Evolutionary conservation across 352 stramenopile species (phyloP).

Genomic region (Paralagenidium karlingii): DNA sequence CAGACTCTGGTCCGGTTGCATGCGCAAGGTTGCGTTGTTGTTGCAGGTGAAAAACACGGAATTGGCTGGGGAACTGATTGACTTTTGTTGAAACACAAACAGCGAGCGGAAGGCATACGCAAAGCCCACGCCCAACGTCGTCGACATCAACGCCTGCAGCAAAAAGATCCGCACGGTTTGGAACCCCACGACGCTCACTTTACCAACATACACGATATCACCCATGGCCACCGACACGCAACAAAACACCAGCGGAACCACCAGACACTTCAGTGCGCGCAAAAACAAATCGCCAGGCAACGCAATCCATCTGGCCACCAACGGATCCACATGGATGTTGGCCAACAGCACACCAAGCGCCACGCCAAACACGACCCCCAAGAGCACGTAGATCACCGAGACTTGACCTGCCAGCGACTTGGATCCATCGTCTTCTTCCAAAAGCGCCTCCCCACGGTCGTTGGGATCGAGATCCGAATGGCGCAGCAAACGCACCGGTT

Average conservation of each 20-base stretch:
- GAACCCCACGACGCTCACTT: conserved; percentile 36
- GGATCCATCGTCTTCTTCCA: too few relatives aligned
- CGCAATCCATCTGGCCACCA: conserved; percentile 13
- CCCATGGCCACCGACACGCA: conserved; percentile 16
- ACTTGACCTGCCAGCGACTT: too few relatives aligned
- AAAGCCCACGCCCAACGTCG: conserved; percentile 31
- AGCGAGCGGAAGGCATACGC: conserved; percentile 40
- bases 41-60: conserved; percentile 32
- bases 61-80: conserved; percentile 8
- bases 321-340: conserved; percentile 5
- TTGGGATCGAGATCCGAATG: too few relatives aligned
- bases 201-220: conserved; percentile 18
- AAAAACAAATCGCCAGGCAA: conserved; percentile 24
- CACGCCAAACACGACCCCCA: conserved; percentile 9
- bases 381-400: conserved; percentile 27
- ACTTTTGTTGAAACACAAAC: conserved; percentile 18
- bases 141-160: conserved; percentile 35
- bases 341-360: conserved; percentile 15
- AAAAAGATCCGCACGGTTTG: conserved; percentile 54
- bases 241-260: conserved; percentile 28
- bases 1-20: conserved; percentile 1
- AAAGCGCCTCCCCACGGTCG: too few relatives aligned
- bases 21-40: conserved; percentile 21
- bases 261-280: conserved; percentile 29
- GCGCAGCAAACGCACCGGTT: too few relatives aligned